Percentiles rank a stretch among this genome's conserved stretches.
These are phyloP conservation scores for Metschnikowia orientalis DNA, from an alignment of 805 yeast species.

Conservation along the genomic window DNA sequence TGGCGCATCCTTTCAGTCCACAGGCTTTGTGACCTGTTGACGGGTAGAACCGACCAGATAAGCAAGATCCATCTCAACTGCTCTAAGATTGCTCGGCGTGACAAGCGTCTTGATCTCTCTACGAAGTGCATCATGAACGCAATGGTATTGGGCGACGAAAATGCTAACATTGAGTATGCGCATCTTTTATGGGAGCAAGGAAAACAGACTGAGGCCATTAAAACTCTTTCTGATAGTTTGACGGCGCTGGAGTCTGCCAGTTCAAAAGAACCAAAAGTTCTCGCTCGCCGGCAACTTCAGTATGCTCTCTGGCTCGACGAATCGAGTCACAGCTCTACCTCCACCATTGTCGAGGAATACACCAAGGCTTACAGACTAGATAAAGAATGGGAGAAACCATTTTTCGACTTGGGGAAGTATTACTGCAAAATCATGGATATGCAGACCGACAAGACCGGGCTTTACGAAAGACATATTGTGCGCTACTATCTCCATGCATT, in stretches of 20 bases:
- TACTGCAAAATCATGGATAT: slow-evolving; percentile 74
- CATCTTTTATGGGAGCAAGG: slow-evolving; percentile 86
- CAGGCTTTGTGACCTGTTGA: slow-evolving; percentile 38
- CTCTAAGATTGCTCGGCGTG: slow-evolving; percentile 62
- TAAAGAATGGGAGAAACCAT: slow-evolving; percentile 69
- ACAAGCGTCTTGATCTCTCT: slow-evolving; percentile 67
- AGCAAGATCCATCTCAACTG: slow-evolving; percentile 52
- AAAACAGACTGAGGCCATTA: slow-evolving; percentile 78
- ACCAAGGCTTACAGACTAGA: slow-evolving; percentile 51
- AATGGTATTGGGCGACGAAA: slow-evolving; percentile 35
- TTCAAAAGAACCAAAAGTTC: slow-evolving; percentile 13
- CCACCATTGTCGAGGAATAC: slow-evolving; percentile 68
- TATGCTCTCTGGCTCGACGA: slow-evolving; percentile 86
- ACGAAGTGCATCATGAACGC: slow-evolving; percentile 64
- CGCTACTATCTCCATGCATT: slow-evolving; percentile 56
- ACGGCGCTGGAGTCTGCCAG: slow-evolving; percentile 15
- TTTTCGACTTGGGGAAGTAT: slow-evolving; percentile 74
- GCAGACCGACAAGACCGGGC: slow-evolving; percentile 46
- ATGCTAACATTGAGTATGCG: slow-evolving; percentile 71
- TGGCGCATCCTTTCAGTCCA: slow-evolving; percentile 59
- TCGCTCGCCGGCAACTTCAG: slow-evolving; percentile 56
- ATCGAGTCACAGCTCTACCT: slow-evolving; percentile 78
- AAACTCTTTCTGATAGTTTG: slow-evolving; percentile 47
- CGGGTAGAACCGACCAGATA: slow-evolving; percentile 32
- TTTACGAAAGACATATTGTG: slow-evolving; percentile 52